Conservation (phyloP, 2,329 filamentous ascomycete species). For the Calonectria montana region DNA sequence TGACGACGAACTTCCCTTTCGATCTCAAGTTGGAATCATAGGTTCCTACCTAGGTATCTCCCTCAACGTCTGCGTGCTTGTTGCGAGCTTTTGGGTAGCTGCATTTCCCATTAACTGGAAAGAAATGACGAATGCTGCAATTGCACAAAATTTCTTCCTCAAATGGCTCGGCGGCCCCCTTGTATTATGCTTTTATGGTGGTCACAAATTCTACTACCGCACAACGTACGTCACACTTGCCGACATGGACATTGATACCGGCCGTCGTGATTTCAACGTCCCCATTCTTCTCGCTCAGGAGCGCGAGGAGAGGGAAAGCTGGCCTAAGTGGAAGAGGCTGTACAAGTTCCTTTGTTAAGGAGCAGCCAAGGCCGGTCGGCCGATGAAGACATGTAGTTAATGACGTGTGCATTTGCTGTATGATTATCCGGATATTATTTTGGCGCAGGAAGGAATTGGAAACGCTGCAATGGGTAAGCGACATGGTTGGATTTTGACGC, state of each 20-base stretch:
- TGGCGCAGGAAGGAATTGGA: not conserved
- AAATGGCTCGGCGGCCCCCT: slow-evolving; percentile 78
- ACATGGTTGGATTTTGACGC: not conserved
- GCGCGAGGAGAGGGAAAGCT: slow-evolving; percentile 75
- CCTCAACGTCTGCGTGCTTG: slow-evolving; percentile 80
- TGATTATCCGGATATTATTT: slow-evolving; percentile 6
- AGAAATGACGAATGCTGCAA: slow-evolving; percentile 53
- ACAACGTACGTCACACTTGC: slow-evolving; percentile 74
- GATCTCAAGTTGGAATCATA: slow-evolving; percentile 79
- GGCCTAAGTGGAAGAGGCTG: slow-evolving; percentile 81
- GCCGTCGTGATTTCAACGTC: slow-evolving; percentile 86
- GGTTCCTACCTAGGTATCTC: slow-evolving; percentile 85
- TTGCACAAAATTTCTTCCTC: slow-evolving; percentile 78
- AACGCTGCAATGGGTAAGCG: not conserved
- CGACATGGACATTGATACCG: slow-evolving; percentile 90
- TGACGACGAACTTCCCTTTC: slow-evolving; percentile 84
- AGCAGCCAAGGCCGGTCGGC: not conserved
- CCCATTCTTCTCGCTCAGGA: slow-evolving; percentile 84
- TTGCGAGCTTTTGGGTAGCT: slow-evolving; percentile 90
- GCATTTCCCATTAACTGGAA: slow-evolving; percentile 77
- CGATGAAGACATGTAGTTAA: slow-evolving; percentile 6
- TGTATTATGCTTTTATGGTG: slow-evolving; percentile 74
- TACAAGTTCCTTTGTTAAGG: slow-evolving; percentile 79
- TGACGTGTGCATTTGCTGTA: slow-evolving; percentile 1
- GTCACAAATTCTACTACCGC: slow-evolving; percentile 80